These are phyloP conservation scores for Ophiostoma sp. DNA, from an alignment of 2,329 filamentous ascomycete species.

Conservation along the genomic window DNA sequence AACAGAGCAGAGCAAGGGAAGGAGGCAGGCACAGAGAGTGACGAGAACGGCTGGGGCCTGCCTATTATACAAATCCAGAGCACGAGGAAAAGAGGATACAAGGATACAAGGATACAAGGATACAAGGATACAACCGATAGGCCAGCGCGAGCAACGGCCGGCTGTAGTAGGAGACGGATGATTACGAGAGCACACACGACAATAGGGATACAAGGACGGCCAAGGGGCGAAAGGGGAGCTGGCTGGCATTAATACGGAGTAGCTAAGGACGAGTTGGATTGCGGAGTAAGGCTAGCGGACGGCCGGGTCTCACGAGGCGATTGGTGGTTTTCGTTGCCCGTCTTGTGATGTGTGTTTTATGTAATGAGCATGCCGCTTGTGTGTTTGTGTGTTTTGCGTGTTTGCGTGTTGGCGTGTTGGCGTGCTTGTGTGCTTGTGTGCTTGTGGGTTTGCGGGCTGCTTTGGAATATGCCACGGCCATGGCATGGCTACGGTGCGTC, in stretches of 20 bases:
- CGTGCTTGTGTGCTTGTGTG: too few species aligned
- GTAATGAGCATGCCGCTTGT: background rate
- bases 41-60: conserved; percentile 21
- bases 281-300: conserved; percentile 24
- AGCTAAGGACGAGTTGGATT: conserved; percentile 15
- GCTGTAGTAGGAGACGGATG: conserved; percentile 19
- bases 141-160: conserved; percentile 16
- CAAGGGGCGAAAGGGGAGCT: conserved; percentile 21
- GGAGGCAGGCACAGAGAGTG: conserved; percentile 8
- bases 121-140: conserved; percentile 22
- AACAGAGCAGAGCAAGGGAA: background rate
- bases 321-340: background rate
- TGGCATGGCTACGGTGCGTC: too few species aligned
- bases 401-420: too few species aligned
- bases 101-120: background rate
- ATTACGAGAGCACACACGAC: background rate
- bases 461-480: too few species aligned
- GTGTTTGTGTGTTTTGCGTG: background rate
- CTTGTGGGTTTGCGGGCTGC: too few species aligned
- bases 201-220: background rate
- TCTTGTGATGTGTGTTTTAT: background rate
- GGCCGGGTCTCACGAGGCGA: conserved; percentile 16
- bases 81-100: background rate
- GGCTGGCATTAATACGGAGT: conserved; percentile 13
- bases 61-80: conserved; percentile 14